Percentiles rank a stretch among this genome's conserved stretches.
phyloP scores from a whole-genome alignment of 805 yeast genomes.

The Candida chilensis region DNA sequence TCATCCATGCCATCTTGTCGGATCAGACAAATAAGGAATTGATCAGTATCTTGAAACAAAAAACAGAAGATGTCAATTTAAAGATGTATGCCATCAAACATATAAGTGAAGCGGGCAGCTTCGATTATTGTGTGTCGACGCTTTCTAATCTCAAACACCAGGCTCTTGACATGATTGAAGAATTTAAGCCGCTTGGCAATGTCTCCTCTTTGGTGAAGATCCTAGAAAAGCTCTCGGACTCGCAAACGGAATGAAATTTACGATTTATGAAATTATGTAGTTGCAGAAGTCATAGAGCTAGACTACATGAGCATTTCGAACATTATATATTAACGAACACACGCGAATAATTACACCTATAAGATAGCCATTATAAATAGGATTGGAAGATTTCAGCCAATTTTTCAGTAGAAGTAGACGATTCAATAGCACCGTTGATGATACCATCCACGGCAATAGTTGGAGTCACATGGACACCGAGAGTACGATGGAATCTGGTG shows the following conservation, averaged over 20 bases:
- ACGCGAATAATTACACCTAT: too few relatives aligned
- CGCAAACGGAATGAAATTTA: too few relatives aligned
- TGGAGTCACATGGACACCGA: constrained; percentile 82
- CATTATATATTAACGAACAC: too few relatives aligned
- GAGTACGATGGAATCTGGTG: constrained; percentile 62
- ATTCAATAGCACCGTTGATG: constrained; percentile 44
- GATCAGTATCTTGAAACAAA: constrained; percentile 39
- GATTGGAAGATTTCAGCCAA: constrained; percentile 28
- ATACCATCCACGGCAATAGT: constrained; percentile 69
- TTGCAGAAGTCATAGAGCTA: too few relatives aligned
- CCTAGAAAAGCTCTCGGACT: background rate
- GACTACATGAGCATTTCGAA: too few relatives aligned
- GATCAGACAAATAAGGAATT: constrained; percentile 28
- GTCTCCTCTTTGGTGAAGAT: background rate
- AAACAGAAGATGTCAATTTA: constrained; percentile 37
- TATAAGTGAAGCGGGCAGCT: constrained; percentile 26
- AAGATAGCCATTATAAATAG: constrained; percentile 8
- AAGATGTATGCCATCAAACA: constrained; percentile 43
- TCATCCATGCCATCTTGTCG: constrained; percentile 51
- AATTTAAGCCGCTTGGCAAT: constrained; percentile 3
- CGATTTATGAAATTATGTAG: too few relatives aligned
- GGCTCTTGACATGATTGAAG: constrained; percentile 12
- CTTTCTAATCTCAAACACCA: constrained; percentile 12
- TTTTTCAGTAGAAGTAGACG: constrained; percentile 45
- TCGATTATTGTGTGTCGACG: constrained; percentile 24